A percentile compares a stretch with the other conserved stretches of the same genome.
Evolutionary conservation across 768 basidiomycete species (phyloP).

Genomic region (Psilocybe tampanensis): DNA sequence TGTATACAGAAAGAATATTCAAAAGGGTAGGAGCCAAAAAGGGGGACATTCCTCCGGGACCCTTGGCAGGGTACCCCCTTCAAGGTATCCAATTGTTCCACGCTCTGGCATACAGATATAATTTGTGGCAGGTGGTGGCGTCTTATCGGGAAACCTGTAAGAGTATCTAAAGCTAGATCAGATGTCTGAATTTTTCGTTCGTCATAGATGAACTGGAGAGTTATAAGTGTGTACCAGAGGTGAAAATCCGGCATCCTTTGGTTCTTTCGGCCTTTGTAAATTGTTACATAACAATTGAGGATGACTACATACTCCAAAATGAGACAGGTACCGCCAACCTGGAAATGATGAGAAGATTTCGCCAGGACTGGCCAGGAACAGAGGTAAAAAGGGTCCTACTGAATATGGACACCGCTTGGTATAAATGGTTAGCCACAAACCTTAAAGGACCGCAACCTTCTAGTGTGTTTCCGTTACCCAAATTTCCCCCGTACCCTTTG

Average conservation of each 20-base stretch:
- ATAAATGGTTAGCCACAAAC: slow-evolving; percentile 16
- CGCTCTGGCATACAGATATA: slow-evolving; percentile 6
- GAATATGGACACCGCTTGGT: slow-evolving; percentile 21
- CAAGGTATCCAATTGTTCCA: slow-evolving; percentile 10
- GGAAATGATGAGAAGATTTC: slow-evolving; percentile 16
- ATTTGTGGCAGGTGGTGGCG: slow-evolving; percentile 1
- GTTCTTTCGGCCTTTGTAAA: background rate
- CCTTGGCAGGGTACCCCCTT: slow-evolving; percentile 13
- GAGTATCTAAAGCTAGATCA: too few species aligned
- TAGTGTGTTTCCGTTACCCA: slow-evolving; percentile 7
- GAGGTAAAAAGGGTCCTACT: slow-evolving; percentile 20
- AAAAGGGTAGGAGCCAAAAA: background rate
- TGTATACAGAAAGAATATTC: too few species aligned
- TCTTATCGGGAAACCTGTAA: background rate
- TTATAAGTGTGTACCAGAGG: background rate
- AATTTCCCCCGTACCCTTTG: slow-evolving; percentile 12
- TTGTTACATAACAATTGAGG: background rate
- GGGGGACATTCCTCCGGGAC: background rate
- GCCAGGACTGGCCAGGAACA: slow-evolving; percentile 22
- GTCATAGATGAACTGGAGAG: background rate
- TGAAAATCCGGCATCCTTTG: background rate
- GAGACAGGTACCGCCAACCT: slow-evolving; percentile 23
- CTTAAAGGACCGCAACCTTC: slow-evolving; percentile 18
- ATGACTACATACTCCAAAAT: background rate
- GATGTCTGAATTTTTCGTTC: background rate